Evolutionary conservation across 805 yeast species (phyloP).

Genomic region (Candida cerambycidarum): DNA sequence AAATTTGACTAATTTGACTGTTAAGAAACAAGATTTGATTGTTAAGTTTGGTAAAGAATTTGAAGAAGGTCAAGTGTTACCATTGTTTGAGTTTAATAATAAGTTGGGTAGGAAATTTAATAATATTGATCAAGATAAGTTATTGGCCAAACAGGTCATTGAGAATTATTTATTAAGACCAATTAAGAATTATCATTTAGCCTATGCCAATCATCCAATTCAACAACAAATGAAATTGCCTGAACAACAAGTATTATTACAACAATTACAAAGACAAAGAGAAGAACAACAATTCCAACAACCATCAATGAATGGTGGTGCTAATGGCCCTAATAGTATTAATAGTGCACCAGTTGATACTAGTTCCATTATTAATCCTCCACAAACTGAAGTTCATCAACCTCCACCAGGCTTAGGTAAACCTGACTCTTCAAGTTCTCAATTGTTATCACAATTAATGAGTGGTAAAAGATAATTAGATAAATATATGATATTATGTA

Average conservation of each 20-base stretch:
- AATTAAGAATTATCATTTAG: slow-evolving; percentile 44
- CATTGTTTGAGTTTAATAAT: slow-evolving; percentile 51
- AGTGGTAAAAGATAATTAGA: slow-evolving; percentile 68
- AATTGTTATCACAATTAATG: slow-evolving; percentile 80
- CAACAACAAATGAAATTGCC: slow-evolving; percentile 38
- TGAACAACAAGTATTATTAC: slow-evolving; percentile 34
- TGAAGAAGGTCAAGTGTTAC: slow-evolving; percentile 26
- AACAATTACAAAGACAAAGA: slow-evolving; percentile 36
- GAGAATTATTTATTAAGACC: slow-evolving; percentile 42
- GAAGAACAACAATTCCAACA: slow-evolving; percentile 29
- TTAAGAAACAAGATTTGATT: slow-evolving; percentile 39
- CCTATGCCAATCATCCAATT: slow-evolving; percentile 44
- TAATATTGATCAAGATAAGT: slow-evolving; percentile 27
- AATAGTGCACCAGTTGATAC: slow-evolving; percentile 18
- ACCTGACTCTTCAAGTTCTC: slow-evolving; percentile 61
- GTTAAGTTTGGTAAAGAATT: slow-evolving; percentile 30
- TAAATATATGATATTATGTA: neutral
- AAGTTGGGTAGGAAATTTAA: slow-evolving; percentile 30
- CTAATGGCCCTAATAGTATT: neutral
- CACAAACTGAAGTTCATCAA: slow-evolving; percentile 5
- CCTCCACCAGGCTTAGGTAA: slow-evolving; percentile 16
- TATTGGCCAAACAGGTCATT: slow-evolving; percentile 39
- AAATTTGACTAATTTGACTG: slow-evolving; percentile 37
- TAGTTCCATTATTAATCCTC: slow-evolving; percentile 3
- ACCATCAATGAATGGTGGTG: slow-evolving; percentile 17